A percentile compares a stretch with the other conserved stretches of the same genome.
Conservation (phyloP, 2,329 filamentous ascomycete genomes). For the Colletotrichum neosansevieriae region DNA sequence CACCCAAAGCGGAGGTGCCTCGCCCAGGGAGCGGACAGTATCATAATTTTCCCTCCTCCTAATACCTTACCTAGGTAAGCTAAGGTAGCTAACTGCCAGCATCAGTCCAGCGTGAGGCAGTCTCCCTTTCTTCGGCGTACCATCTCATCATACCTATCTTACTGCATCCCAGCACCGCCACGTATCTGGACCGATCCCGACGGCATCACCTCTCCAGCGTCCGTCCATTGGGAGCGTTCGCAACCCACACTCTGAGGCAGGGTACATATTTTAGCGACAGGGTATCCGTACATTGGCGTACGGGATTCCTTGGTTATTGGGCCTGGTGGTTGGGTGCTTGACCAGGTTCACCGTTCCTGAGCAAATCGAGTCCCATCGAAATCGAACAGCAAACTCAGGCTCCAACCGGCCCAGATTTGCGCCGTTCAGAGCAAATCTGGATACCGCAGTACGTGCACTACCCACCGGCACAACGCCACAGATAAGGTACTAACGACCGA, state of each 20-base stretch:
- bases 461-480: not conserved
- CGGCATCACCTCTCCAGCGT: not conserved
- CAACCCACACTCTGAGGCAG: not conserved
- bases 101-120: no score
- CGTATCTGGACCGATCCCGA: not conserved
- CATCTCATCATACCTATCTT: no score
- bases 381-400: not conserved
- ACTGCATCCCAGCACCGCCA: not conserved
- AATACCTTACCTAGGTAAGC: no score
- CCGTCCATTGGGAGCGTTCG: not conserved
- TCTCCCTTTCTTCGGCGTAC: no score
- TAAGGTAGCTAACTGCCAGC: no score
- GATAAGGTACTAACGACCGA: not conserved
- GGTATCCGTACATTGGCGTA: not conserved
- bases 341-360: slow-evolving; percentile 11
- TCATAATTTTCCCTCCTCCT: no score
- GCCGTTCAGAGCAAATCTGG: no score
- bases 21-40: no score
- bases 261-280: not conserved
- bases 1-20: no score
- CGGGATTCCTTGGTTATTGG: slow-evolving; percentile 2
- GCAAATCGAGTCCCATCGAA: slow-evolving; percentile 24
- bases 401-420: not conserved
- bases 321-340: not conserved
- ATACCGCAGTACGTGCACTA: no score